Evolutionary conservation across 1,284 basidiomycete genomes (phyloP).

Genomic region (Tetrapyrgos nigripes): DNA sequence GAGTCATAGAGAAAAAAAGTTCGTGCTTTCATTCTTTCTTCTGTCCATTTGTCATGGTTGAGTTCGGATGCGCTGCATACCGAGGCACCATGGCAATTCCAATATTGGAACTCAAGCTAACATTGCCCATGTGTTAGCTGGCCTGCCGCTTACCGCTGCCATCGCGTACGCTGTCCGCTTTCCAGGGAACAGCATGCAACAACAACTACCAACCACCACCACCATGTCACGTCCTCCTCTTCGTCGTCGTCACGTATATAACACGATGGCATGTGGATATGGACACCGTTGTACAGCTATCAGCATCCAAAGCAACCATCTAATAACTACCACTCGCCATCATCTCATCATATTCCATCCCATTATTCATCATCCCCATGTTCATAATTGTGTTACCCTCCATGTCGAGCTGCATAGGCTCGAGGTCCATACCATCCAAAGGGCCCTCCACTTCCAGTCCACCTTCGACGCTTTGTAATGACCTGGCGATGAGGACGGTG

Average conservation of each 20-base stretch:
- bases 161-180: neutral
- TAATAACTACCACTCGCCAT: conserved; percentile 33
- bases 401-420: neutral
- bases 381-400: conserved; percentile 20
- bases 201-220: too few relatives aligned
- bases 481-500: conserved; percentile 18
- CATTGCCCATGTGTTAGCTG: neutral
- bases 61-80: neutral
- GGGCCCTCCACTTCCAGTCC: conserved; percentile 6
- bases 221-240: neutral
- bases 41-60: neutral
- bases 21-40: too few relatives aligned
- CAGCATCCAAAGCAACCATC: too few relatives aligned
- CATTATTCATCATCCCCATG: conserved; percentile 22
- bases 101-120: neutral
- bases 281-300: neutral
- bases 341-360: conserved; percentile 46
- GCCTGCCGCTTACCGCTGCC: neutral
- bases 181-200: too few relatives aligned
- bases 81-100: neutral
- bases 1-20: too few relatives aligned
- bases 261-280: too few relatives aligned
- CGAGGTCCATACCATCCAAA: conserved; percentile 5
- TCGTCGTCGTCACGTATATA: neutral
- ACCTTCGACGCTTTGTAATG: conserved; percentile 32